A percentile compares a stretch with the other conserved stretches of the same genome.
Evolutionary conservation across 148 eudicot genomes (phyloP).

Genomic region (Arbutus unedo): DNA sequence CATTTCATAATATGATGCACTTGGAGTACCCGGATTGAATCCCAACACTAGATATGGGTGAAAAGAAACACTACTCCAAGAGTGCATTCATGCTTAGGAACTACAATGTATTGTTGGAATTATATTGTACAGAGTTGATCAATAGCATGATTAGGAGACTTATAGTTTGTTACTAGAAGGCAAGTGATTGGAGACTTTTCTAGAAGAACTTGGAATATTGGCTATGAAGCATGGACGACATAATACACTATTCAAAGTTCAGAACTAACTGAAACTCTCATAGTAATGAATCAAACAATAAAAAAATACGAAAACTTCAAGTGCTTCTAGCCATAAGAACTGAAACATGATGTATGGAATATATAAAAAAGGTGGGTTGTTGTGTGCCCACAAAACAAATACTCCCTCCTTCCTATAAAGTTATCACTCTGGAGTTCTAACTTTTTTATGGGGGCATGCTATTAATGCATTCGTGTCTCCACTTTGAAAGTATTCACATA

Average conservation of each 20-base stretch:
- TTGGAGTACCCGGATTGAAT: background rate
- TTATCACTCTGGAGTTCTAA: too few relatives aligned
- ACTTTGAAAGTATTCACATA: too few relatives aligned
- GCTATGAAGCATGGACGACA: background rate
- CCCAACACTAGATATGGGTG: background rate
- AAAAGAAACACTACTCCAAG: background rate
- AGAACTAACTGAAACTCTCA: background rate
- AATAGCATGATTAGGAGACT: background rate
- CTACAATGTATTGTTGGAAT: background rate
- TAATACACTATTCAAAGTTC: background rate
- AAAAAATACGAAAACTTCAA: too few relatives aligned
- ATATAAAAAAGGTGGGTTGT: too few relatives aligned
- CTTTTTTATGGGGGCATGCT: too few relatives aligned
- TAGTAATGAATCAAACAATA: background rate
- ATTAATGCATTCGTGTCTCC: too few relatives aligned
- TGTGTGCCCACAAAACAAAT: too few relatives aligned
- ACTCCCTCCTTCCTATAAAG: too few relatives aligned
- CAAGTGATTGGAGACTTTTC: background rate
- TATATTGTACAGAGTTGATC: background rate
- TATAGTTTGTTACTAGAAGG: background rate
- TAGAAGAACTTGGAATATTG: background rate
- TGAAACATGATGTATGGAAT: background rate
- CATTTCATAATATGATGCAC: background rate
- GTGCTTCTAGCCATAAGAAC: background rate
- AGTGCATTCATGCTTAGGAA: background rate